phyloP scores from a whole-genome alignment of 257 asterid genomes.

The Solanum stenotomum region DNA sequence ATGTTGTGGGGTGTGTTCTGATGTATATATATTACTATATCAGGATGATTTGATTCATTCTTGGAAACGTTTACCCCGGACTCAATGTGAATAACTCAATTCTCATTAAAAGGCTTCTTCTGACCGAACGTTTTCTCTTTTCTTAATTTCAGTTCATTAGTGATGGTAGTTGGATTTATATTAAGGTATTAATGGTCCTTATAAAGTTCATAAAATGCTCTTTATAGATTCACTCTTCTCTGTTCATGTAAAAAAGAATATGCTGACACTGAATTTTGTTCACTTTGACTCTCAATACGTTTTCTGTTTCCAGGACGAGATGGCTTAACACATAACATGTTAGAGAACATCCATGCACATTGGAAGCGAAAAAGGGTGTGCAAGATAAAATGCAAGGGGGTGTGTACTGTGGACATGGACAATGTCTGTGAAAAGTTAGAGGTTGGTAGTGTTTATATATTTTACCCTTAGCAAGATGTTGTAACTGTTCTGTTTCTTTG shows the following conservation, averaged over 20 bases:
- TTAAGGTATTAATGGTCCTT: background rate
- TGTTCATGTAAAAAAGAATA: background rate
- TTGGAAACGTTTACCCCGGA: background rate
- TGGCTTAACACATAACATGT: constrained; percentile 92
- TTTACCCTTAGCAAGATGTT: background rate
- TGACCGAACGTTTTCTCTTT: background rate
- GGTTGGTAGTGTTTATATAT: constrained; percentile 42
- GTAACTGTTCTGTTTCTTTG: background rate
- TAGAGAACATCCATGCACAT: constrained; percentile 86
- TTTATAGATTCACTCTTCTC: background rate
- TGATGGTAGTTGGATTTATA: background rate
- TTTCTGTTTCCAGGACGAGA: constrained; percentile 61
- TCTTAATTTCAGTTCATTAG: background rate
- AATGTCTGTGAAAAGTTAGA: constrained; percentile 76
- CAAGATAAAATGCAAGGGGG: constrained; percentile 93
- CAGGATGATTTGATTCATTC: background rate
- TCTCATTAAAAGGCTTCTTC: background rate
- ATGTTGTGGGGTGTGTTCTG: background rate
- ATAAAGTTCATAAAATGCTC: background rate
- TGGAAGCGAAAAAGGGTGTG: constrained; percentile 91
- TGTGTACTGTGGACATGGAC: constrained; percentile 87
- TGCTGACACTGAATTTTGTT: background rate
- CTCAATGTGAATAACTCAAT: background rate
- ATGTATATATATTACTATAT: background rate
- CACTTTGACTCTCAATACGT: background rate